phyloP scores from a whole-genome alignment of 345 rosid species.

The Brassica rapa region DNA sequence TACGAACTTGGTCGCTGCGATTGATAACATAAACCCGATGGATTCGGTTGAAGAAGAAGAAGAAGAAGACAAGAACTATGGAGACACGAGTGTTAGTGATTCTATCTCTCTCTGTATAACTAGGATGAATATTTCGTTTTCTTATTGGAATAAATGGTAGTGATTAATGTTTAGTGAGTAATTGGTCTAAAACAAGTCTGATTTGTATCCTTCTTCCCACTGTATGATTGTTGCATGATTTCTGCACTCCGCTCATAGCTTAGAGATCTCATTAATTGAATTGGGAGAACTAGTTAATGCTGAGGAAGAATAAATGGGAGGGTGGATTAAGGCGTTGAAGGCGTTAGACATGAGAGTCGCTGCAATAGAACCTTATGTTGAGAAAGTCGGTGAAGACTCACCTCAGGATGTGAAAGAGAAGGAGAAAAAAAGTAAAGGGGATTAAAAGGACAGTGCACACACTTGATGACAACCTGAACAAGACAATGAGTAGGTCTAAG shows the following conservation, averaged over 20 bases:
- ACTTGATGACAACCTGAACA: too few species aligned
- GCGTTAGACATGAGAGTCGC: too few species aligned
- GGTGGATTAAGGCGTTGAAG: neutral
- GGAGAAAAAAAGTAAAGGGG: too few species aligned
- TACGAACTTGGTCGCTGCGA: neutral
- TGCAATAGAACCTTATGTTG: too few species aligned
- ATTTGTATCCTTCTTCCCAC: neutral
- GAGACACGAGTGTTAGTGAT: neutral
- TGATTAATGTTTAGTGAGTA: neutral
- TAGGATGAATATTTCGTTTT: neutral
- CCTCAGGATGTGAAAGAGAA: too few species aligned
- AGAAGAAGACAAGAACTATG: neutral
- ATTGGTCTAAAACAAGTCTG: neutral
- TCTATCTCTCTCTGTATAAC: neutral
- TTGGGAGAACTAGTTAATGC: neutral
- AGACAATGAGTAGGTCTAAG: too few species aligned
- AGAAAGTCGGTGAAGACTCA: too few species aligned
- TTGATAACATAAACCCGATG: neutral
- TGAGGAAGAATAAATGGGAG: neutral
- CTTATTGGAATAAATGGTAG: neutral
- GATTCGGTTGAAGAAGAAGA: neutral
- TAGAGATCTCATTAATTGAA: neutral
- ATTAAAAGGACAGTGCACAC: too few species aligned
- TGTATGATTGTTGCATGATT: neutral
- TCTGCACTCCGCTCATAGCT: neutral